Evolutionary conservation across 352 stramenopile genomes (phyloP).

Genomic region (Paralagenidium karlingii): DNA sequence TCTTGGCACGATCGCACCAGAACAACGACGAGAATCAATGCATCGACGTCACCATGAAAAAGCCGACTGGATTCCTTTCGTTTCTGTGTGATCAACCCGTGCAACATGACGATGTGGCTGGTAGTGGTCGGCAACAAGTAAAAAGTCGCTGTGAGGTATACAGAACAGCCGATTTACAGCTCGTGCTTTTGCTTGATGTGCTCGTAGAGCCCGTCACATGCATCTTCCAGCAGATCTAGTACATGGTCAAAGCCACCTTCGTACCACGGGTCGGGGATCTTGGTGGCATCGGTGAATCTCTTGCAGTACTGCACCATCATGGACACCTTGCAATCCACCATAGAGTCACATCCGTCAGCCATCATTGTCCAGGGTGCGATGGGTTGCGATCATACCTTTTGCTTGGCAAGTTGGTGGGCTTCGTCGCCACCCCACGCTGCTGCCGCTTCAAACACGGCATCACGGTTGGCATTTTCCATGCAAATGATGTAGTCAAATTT

Average conservation of each 20-base stretch:
- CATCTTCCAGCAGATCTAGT: conserved; percentile 81
- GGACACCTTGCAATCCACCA: conserved; percentile 29
- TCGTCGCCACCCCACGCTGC: conserved; percentile 62
- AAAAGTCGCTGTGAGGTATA: background rate
- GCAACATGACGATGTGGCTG: too few species aligned
- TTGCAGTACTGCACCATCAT: conserved; percentile 81
- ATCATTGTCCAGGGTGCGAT: background rate
- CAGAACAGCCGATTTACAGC: background rate
- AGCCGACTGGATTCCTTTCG: too few species aligned
- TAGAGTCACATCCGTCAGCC: conserved; percentile 1
- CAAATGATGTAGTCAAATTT: conserved; percentile 83
- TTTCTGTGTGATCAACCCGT: too few species aligned
- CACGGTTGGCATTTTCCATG: conserved; percentile 81
- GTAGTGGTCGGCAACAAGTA: too few species aligned
- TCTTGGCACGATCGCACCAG: too few species aligned
- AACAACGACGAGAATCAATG: too few species aligned
- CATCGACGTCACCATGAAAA: too few species aligned
- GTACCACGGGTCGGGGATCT: conserved; percentile 76
- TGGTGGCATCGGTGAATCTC: conserved; percentile 34
- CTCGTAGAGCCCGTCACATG: conserved; percentile 64
- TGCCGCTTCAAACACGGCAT: conserved; percentile 71
- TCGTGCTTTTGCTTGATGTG: conserved; percentile 15
- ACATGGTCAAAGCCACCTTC: conserved; percentile 85
- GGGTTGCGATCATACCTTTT: conserved; percentile 20
- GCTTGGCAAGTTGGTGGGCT: conserved; percentile 25